phyloP scores from a whole-genome alignment of 306 rosid genomes.

The Lathyrus sativus region DNA sequence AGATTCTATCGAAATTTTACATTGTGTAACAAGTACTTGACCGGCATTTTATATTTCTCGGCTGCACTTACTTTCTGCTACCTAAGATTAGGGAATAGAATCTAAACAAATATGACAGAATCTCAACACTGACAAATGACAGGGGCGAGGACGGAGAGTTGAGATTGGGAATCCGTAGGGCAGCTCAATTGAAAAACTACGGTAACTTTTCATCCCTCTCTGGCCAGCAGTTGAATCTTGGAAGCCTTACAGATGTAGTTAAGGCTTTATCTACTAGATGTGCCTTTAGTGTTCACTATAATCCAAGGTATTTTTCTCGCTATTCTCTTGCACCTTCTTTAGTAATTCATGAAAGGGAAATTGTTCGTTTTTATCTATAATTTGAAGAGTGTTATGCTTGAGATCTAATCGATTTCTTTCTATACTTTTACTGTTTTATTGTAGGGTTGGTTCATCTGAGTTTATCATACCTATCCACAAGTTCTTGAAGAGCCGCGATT shows the following conservation, averaged over 20 bases:
- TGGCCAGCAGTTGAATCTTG: constrained; percentile 56
- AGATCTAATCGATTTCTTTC: constrained; percentile 16
- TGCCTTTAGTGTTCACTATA: constrained; percentile 65
- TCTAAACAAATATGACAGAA: not conserved
- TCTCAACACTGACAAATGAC: not conserved
- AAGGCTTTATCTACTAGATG: constrained; percentile 60
- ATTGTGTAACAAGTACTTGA: not conserved
- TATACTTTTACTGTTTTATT: constrained; percentile 12
- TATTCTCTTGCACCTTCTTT: constrained; percentile 10
- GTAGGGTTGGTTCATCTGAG: constrained; percentile 73
- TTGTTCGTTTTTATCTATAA: not conserved
- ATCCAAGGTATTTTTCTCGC: constrained; percentile 66
- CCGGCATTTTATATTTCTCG: constrained; percentile 1
- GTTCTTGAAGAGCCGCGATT: constrained; percentile 66
- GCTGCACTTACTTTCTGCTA: not conserved
- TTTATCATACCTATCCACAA: constrained; percentile 72
- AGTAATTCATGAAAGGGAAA: not conserved
- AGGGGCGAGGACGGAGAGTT: constrained; percentile 91
- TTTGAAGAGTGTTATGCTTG: not conserved
- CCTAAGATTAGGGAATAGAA: not conserved
- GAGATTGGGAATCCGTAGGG: constrained; percentile 85
- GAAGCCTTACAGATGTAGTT: constrained; percentile 56
- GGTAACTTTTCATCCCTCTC: constrained; percentile 43
- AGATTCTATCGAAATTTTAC: constrained; percentile 15
- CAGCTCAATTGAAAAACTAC: constrained; percentile 64